Base-by-base conservation (phyloP, 2,329 filamentous ascomycete genomes). In the Cordyceps javanica region DNA sequence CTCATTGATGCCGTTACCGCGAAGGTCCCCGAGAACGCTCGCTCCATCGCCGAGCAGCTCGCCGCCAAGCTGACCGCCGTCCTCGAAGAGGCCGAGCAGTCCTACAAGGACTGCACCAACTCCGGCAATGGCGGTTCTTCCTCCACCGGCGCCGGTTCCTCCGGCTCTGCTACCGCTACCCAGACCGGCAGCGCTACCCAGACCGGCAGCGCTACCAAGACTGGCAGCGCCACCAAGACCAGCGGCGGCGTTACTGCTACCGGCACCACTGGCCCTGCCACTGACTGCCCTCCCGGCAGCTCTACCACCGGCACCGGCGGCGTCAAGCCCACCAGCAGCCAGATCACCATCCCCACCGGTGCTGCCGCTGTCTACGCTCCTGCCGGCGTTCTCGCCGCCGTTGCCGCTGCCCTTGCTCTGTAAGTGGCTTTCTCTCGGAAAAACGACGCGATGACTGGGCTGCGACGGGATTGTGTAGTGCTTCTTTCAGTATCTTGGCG, bases 1-100 rank as follows among this genome's bases (percentile, higher is more conserved):
- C 65, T 68, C 32, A 68, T 68, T 45, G 50, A 67, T 3, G 61
- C 67, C 48, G 61, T 67, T 41, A 57, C 63, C n/a, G 30, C 25
- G 11, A 68, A 67, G 62, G 62, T 67, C 2, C 66, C 66, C 23
- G 54, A 62, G 44, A 58, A 51, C 38, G 61, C 64, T n/a, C 63
- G 65, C 59, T 34, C 55, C 26, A 61, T 68, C 21, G 67, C 66
- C 46, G 25, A 50, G 46, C 53, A 62, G 53, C 61, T 68, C 16
- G 60, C 66, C 0, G 51, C 48, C 11, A 39, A 61, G 46, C 62
- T 68, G 50, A 60, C 60, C 28, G 30, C 55, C 16, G 59, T 63
- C 45, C 57, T 68, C 41, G 13, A 38, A 6, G 0, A 60, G 25
- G 54, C 60, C 19, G 23, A 48, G 30, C 5, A 5, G 1, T 41